These are phyloP conservation scores for Cinchona pubescens DNA, from an alignment of 257 asterid genomes.

Conservation along the genomic window DNA sequence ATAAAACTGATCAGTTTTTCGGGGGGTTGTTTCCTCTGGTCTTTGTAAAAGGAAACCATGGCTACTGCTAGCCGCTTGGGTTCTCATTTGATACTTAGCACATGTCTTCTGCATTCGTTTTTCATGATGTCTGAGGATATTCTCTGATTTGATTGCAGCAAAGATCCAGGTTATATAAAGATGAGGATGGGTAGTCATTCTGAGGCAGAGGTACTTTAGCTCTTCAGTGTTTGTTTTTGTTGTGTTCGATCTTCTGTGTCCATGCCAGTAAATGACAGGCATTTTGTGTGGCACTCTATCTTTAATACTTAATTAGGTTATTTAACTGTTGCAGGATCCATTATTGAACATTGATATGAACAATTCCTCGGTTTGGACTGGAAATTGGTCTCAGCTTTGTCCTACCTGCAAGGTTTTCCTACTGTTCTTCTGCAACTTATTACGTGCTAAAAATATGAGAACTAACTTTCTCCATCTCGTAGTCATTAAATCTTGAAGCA, in stretches of 20 bases:
- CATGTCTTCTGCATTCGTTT: background rate
- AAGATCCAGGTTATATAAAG: slow-evolving; percentile 84
- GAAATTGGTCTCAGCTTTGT: slow-evolving; percentile 97
- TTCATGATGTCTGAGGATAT: slow-evolving; percentile 22
- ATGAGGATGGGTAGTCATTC: slow-evolving; percentile 36
- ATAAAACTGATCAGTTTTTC: background rate
- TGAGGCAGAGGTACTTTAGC: slow-evolving; percentile 59
- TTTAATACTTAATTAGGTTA: slow-evolving; percentile 1
- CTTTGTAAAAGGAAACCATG: background rate
- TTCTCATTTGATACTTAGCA: background rate
- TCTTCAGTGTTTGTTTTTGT: slow-evolving; percentile 3
- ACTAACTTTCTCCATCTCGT: slow-evolving; percentile 21
- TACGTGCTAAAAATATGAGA: slow-evolving; percentile 18
- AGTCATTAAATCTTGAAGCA: slow-evolving; percentile 14
- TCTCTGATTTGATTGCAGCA: slow-evolving; percentile 55
- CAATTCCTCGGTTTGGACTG: slow-evolving; percentile 64
- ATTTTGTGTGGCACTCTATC: background rate
- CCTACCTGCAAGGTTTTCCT: slow-evolving; percentile 96
- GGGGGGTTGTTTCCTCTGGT: background rate
- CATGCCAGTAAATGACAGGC: background rate
- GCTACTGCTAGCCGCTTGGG: background rate
- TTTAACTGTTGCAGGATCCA: slow-evolving; percentile 59
- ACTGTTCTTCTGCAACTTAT: slow-evolving; percentile 13
- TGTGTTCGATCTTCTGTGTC: slow-evolving; percentile 1
- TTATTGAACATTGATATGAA: slow-evolving; percentile 68